Percentiles rank a stretch among this genome's conserved stretches.
Conservation (phyloP, 1,139 yeast genomes). For the Kodamaea fungicola region DNA sequence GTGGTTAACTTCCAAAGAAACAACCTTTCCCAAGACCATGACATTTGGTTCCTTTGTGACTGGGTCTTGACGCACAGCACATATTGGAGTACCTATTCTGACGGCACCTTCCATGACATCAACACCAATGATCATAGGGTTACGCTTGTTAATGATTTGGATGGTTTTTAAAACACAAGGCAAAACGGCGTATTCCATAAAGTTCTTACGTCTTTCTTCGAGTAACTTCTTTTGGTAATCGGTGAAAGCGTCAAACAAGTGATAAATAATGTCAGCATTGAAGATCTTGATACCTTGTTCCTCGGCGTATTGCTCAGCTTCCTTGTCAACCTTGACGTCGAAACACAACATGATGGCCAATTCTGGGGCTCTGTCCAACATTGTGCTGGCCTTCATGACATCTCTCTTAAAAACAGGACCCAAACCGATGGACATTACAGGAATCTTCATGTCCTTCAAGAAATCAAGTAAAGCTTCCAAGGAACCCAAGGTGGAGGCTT, state of each 20-base stretch:
- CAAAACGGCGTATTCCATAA: slow-evolving; percentile 84
- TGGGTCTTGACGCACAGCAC: slow-evolving; percentile 90
- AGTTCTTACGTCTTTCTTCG: slow-evolving; percentile 88
- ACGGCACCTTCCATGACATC: slow-evolving; percentile 91
- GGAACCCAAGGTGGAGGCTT: slow-evolving; percentile 97
- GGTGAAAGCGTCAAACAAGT: slow-evolving; percentile 90
- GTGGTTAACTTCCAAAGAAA: slow-evolving; percentile 91
- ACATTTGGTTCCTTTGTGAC: slow-evolving; percentile 71
- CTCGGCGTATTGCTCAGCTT: slow-evolving; percentile 95
- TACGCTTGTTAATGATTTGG: slow-evolving; percentile 96
- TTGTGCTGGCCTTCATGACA: slow-evolving; percentile 94
- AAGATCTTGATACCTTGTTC: slow-evolving; percentile 90
- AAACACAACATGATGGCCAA: slow-evolving; percentile 96
- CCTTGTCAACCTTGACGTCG: slow-evolving; percentile 95
- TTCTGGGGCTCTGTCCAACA: slow-evolving; percentile 96
- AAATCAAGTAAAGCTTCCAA: slow-evolving; percentile 94
- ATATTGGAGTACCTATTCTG: slow-evolving; percentile 90
- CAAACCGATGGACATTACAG: slow-evolving; percentile 95
- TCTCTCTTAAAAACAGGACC: slow-evolving; percentile 98
- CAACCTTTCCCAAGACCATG: slow-evolving; percentile 79
- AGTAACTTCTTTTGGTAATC: slow-evolving; percentile 85
- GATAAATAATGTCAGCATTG: slow-evolving; percentile 95
- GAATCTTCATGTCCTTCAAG: slow-evolving; percentile 97
- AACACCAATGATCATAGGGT: slow-evolving; percentile 99
- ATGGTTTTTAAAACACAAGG: slow-evolving; percentile 93